Evolutionary conservation across 495 filamentous ascomycete genomes (phyloP), one percentile per base, ranked within the genome.

Genomic region (Penicillium riverlandense): DNA sequence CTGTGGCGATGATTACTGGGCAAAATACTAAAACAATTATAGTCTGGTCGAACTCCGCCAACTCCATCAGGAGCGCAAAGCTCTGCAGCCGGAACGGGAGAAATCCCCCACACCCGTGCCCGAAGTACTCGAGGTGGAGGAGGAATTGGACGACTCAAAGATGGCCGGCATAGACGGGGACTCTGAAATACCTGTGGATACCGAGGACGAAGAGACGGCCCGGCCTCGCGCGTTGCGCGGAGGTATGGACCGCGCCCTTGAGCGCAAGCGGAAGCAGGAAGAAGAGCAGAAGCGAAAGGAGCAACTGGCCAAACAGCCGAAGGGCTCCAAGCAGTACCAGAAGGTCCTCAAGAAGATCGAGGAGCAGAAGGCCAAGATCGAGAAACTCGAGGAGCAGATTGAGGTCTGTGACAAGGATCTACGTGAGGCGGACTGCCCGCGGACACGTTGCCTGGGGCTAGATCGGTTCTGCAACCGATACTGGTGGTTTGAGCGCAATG

Each of bases 401-500:
- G 75, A 76, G 7, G 78, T 79, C 8, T 74, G 92, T 36, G 91
- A 97, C 53, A 88, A 95, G 48, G 89, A 97, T 57, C 76, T 98
- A 31, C 83, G 92, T 41, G 90, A 97, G 63, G 85, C 88, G 35
- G 88, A 96, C 59, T 95, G 91, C 56, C 85, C 88, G 33, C 84
- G 92, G 40, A 96, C 90, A 11, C 82, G 84, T 44, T 80, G 88
- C 41, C 75, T 98, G 9, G 92, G 92, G 36, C 87, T 88, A 49
- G 92, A 98, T 60, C 79, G 92, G 16, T 98, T 95, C 71, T 95
- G 88, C 80, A 98, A 97, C 58, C 86, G 90, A 14, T 98, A 97
- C 59, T 96, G 90, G 73, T 98, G 91, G 91, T 95, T 96, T 59
- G 92, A 98, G 65, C 85, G 90, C 32, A 98, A 97, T 57, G 92